These are phyloP conservation scores for Trichoderma sp. DNA, from an alignment of 2,329 filamentous ascomycete species.

Conservation along the genomic window DNA sequence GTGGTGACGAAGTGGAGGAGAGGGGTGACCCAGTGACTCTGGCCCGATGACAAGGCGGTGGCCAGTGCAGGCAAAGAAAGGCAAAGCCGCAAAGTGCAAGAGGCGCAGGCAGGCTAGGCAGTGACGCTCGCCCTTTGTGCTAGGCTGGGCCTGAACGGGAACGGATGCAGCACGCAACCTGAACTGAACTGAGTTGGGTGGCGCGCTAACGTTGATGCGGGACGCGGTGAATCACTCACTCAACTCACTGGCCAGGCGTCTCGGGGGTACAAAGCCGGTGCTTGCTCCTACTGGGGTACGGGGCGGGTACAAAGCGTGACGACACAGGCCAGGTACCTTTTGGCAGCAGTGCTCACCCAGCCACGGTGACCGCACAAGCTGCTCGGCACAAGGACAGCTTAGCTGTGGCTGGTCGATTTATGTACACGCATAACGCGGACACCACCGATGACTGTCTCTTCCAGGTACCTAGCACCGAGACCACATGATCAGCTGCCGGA, in stretches of 20 bases:
- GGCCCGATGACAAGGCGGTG: slow-evolving; percentile 25
- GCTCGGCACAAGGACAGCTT: neutral
- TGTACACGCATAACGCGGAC: neutral
- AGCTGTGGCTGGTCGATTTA: neutral
- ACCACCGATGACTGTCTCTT: neutral
- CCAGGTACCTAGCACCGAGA: neutral
- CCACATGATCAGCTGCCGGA: slow-evolving; percentile 15
- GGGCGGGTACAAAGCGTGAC: neutral
- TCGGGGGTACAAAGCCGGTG: neutral
- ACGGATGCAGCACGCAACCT: neutral
- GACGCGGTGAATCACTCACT: slow-evolving; percentile 11
- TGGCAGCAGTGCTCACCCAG: neutral
- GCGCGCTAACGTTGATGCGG: slow-evolving; percentile 8
- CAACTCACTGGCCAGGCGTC: neutral
- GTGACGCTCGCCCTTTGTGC: slow-evolving; percentile 14
- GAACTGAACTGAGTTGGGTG: neutral
- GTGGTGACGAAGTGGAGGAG: slow-evolving; percentile 19
- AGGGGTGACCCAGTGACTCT: slow-evolving; percentile 19
- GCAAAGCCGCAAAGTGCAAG: slow-evolving; percentile 18
- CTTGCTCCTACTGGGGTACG: neutral
- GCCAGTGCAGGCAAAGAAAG: slow-evolving; percentile 14
- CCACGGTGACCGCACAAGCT: neutral
- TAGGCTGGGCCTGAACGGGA: neutral
- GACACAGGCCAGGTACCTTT: neutral
- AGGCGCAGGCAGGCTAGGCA: slow-evolving; percentile 20